phyloP scores from a whole-genome alignment of 2,329 filamentous ascomycete species.

The Ceratocystis harringtonii region DNA sequence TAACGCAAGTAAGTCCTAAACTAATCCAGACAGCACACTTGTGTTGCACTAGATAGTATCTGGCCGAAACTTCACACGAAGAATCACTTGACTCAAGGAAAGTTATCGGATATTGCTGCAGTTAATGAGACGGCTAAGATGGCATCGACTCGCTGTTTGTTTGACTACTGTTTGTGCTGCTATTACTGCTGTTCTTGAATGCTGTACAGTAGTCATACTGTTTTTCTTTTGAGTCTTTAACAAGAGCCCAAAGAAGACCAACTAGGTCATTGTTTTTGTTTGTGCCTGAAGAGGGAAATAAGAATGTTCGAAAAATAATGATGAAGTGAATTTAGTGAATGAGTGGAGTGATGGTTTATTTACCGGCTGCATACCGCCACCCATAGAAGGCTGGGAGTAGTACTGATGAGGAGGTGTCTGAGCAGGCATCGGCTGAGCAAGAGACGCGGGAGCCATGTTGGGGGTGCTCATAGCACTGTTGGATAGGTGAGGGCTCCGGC shows the following conservation, averaged over 20 bases:
- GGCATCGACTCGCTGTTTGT: not conserved
- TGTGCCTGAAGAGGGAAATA: not conserved
- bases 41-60: not conserved
- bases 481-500: conserved; percentile 50
- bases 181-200: not conserved
- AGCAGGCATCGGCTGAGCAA: conserved; percentile 45
- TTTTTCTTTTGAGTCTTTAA: not conserved
- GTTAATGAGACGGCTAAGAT: not conserved
- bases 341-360: conserved; percentile 8
- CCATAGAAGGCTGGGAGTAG: conserved; percentile 15
- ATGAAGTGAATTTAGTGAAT: not conserved
- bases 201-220: not conserved
- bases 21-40: not conserved
- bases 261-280: not conserved
- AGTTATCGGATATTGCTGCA: not conserved
- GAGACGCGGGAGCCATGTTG: conserved; percentile 47
- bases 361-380: conserved; percentile 17
- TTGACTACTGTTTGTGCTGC: not conserved
- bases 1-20: not conserved
- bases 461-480: conserved; percentile 54
- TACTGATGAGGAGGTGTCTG: conserved; percentile 45
- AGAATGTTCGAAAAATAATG: not conserved
- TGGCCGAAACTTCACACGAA: not conserved
- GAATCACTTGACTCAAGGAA: not conserved
- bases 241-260: not conserved